Base-by-base conservation (phyloP, 495 filamentous ascomycete genomes). In the Pseudomonodictys pantanalensis region DNA sequence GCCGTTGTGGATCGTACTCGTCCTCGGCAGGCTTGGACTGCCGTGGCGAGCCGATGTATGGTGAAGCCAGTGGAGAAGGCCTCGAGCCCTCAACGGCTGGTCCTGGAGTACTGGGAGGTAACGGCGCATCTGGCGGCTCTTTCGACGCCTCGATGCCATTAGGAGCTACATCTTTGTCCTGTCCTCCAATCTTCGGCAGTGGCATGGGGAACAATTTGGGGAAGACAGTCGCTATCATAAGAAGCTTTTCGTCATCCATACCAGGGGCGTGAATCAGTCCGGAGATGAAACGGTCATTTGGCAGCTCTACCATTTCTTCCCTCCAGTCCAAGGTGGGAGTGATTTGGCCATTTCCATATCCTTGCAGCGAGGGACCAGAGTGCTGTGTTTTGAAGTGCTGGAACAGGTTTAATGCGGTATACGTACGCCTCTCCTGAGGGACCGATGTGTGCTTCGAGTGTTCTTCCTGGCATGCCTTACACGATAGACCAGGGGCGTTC, bases 311-410 rank as follows among this genome's bases (percentile, higher is more conserved):
- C 88, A 91, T 90, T 54, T 90, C 78, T 42, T 72, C 69, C 47
- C 76, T 78, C 88, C 88, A 91, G 69, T 90, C 80, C 15, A 78
- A 69, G 12, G 66, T 54, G 46, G 68, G 55, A 24, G 55, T 30
- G 23, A 62, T 44, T 12, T 65, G 58, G 23, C 62, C 58, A 51
- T 32, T 55, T 17, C 53, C 51, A 23, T 54, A 56, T 59, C 35
- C 72, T 65, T 55, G 59, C 56, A 62, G 72, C 48, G 50, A 56
- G 35, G 66, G 52, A 55, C 72, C 65, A 25, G 80, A 62, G 68
- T 91, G 88, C 44, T 74, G 72, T 50, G 75, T 73, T 48, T 86
- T 80, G 63, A 90, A 91, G 73, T 91, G 88, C 44, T 78, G 83
- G 47, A 86, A 73, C 20, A 91, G 71, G 54, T 85, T 78, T 24